phyloP scores from a whole-genome alignment of 768 basidiomycete genomes.

The Neoboletus brunneissimus region DNA sequence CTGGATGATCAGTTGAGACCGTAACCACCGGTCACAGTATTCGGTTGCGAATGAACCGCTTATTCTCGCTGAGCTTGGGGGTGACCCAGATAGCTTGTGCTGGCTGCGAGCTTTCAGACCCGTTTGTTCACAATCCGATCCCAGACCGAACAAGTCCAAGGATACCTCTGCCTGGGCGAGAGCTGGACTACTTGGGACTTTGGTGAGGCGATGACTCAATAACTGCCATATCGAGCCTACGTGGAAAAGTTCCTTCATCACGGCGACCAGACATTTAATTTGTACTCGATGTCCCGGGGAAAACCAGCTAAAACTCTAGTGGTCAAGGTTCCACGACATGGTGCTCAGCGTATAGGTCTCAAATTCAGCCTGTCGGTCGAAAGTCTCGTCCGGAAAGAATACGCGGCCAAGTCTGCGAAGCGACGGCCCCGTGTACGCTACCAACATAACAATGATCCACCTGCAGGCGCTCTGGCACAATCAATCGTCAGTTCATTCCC shows the following conservation, averaged over 20 bases:
- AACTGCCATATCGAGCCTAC: conserved; percentile 14
- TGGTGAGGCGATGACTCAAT: neutral
- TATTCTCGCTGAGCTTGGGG: neutral
- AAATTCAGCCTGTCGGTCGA: conserved; percentile 62
- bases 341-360: conserved; percentile 67
- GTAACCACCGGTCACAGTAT: conserved; percentile 5
- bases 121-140: neutral
- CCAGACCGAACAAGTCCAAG: neutral
- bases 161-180: neutral
- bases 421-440: conserved; percentile 32
- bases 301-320: conserved; percentile 56
- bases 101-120: neutral
- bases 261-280: neutral
- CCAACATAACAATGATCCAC: conserved; percentile 58
- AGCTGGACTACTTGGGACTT: neutral
- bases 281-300: conserved; percentile 31
- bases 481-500: conserved; percentile 55
- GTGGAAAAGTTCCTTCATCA: neutral
- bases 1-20: conserved; percentile 10
- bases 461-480: conserved; percentile 44
- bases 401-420: conserved; percentile 49
- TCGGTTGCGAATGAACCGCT: conserved; percentile 1
- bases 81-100: neutral
- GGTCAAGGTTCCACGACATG: conserved; percentile 70
- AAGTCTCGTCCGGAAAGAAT: conserved; percentile 47